Base-by-base conservation (phyloP, 2,329 filamentous ascomycete species). In the Aschersonia sp. region DNA sequence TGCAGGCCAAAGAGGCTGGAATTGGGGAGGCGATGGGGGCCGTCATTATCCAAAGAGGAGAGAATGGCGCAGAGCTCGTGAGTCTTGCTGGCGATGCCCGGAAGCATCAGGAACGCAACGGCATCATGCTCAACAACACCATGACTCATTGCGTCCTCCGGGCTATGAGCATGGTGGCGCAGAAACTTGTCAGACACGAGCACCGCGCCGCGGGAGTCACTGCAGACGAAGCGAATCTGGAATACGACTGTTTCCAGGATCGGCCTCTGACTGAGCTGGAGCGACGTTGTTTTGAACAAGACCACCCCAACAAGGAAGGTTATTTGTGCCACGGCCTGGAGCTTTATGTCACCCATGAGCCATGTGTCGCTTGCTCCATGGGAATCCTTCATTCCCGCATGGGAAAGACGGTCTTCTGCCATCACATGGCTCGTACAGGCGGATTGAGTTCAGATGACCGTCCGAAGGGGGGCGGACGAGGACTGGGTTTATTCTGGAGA, bases 341-440 rank as follows among this genome's bases (percentile, higher is more conserved):
- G 64, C 77, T 98, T 49, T 97, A 96, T 67, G 73, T 94, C 51
- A 95, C 89, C 2, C 89, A 97, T 60, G 92, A 98, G 66, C 92
- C 92, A 4, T 98, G 92, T 61, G 78, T 94, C 51, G 94, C 94
- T 78, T 98, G 92, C 66, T 88, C 85, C 38, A 97, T 97, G 92
- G 92, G 87, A 1, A 84, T 97, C 56, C 73, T 97, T 29, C 89
- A 97, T 61, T 96, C 91, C 6, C 80, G 92, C 46, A 95, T 98
- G 74, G 82, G 86, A 43, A 82, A 84, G 47, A 85, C 89, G 46
- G 75, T 94, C 40, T 94, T 95, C 65, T 80, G 78, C 53, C 74
- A 81, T 52, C 78, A 85, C 48, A 92, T 94, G 84, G 75, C 77
- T 44, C 69, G 78, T 53, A 94, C 85, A 9, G 91, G 91, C 45